Evolutionary conservation across 176 grass and related monocot genomes (phyloP).

Genomic region (Rhynchospora breviuscula): DNA sequence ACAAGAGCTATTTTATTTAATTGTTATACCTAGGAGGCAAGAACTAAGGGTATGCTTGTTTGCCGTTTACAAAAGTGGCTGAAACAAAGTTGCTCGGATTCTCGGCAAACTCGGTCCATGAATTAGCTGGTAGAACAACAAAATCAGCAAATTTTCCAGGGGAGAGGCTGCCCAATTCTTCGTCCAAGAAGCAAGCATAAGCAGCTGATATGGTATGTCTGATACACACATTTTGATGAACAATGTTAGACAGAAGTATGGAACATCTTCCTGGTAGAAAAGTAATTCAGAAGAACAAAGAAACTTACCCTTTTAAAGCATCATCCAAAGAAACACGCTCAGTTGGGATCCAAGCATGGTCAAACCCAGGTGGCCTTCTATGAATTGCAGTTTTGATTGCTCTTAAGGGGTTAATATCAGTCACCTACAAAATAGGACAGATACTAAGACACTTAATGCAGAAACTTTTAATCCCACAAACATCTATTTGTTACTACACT

Average conservation of each 20-base stretch:
- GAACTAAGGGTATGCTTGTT: constrained; percentile 51
- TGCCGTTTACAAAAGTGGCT: constrained; percentile 67
- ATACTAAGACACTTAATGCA: neutral
- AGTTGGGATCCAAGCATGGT: constrained; percentile 52
- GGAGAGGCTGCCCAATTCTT: constrained; percentile 55
- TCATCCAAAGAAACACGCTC: constrained; percentile 60
- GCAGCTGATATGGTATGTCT: constrained; percentile 81
- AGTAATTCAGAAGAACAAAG: neutral
- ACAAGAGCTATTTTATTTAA: neutral
- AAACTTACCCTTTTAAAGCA: constrained; percentile 71
- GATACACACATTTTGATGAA: neutral
- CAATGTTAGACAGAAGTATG: neutral
- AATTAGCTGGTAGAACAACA: constrained; percentile 64
- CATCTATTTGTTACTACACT: neutral
- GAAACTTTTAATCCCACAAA: neutral
- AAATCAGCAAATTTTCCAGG: constrained; percentile 79
- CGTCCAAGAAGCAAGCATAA: constrained; percentile 73
- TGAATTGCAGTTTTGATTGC: constrained; percentile 50
- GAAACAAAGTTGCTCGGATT: constrained; percentile 37
- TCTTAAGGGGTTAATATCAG: constrained; percentile 74
- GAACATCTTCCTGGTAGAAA: neutral
- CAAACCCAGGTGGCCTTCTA: constrained; percentile 53
- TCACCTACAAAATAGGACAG: constrained; percentile 43
- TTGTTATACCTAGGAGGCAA: neutral
- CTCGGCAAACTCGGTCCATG: constrained; percentile 43